Evolutionary conservation across 148 eudicot genomes (phyloP).

Genomic region (Rhododendron williamsianum): DNA sequence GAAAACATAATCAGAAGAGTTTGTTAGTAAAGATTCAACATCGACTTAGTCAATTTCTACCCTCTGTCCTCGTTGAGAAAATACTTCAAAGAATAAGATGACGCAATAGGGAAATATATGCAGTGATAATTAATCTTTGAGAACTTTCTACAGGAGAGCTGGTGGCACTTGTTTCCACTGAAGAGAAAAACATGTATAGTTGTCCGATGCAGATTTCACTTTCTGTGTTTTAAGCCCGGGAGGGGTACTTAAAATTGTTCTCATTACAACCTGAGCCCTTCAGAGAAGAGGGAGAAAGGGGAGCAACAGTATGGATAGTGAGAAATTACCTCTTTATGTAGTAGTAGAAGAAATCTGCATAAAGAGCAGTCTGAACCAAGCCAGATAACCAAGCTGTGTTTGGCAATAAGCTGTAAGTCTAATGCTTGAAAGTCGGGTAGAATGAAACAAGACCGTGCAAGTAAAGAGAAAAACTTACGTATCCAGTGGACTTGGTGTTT

Average conservation of each 20-base stretch:
- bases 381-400: slow-evolving; percentile 47
- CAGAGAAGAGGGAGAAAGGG: neutral
- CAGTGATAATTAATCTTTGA: neutral
- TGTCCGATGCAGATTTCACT: neutral
- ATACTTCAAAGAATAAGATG: neutral
- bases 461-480: slow-evolving; percentile 21
- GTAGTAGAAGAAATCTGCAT: slow-evolving; percentile 49
- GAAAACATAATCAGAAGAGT: neutral
- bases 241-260: neutral
- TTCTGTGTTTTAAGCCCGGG: neutral
- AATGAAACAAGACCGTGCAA: neutral
- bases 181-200: neutral
- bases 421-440: neutral
- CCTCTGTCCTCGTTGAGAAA: neutral
- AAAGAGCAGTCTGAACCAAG: slow-evolving; percentile 48
- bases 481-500: slow-evolving; percentile 44
- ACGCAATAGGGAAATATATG: neutral
- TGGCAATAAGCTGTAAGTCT: neutral
- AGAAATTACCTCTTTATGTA: slow-evolving; percentile 6
- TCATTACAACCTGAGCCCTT: neutral
- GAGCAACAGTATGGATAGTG: neutral
- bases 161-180: neutral
- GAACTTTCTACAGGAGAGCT: neutral
- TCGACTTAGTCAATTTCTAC: neutral
- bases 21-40: neutral